Evolutionary conservation across 495 filamentous ascomycete species (phyloP), one percentile per base, ranked within the genome.

Genomic region (Opeltia flavorubescens): DNA sequence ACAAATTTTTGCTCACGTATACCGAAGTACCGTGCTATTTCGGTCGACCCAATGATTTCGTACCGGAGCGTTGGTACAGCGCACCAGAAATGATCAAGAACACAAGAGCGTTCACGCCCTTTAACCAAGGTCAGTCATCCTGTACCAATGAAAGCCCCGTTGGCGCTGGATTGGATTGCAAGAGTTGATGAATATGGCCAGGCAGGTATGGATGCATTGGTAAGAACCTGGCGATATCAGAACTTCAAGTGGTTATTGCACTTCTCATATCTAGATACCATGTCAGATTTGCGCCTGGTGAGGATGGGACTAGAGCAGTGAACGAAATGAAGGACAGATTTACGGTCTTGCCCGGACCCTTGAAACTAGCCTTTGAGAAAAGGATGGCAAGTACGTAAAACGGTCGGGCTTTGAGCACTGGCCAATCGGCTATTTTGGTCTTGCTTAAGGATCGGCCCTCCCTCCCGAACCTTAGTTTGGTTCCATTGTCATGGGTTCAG

Each of bases 121-220:
- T 55, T 39, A 9, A 21, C 15, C 25, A n/a, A n/a, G n/a, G n/a
- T n/a, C n/a, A n/a, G n/a, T n/a, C n/a, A 28, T 26, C 21, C 12
- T 8, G 28, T n/a, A 34, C 15, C 2, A 33, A 3, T 23, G 0
- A 1, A 9, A 12, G 13, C 2, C 2, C 15, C 12, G 13, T 51
- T n/a, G n/a, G n/a, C n/a, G n/a, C n/a, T n/a, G n/a, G n/a, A n/a
- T n/a, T n/a, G n/a, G n/a, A n/a, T n/a, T n/a, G n/a, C n/a, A n/a
- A n/a, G n/a, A n/a, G n/a, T n/a, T n/a, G n/a, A n/a, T 39, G n/a
- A 8, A 24, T 47, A 41, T 57, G 60, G n/a, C 49, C 47, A n/a
- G n/a, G n/a, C n/a, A n/a, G n/a, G 13, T 55, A 58, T 21, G 30
- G 31, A 27, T 62, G 62, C 44, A 54, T 62, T 23, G 62, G 62